phyloP scores from a whole-genome alignment of 257 asterid species.

The Solanum megistacrolobum region DNA sequence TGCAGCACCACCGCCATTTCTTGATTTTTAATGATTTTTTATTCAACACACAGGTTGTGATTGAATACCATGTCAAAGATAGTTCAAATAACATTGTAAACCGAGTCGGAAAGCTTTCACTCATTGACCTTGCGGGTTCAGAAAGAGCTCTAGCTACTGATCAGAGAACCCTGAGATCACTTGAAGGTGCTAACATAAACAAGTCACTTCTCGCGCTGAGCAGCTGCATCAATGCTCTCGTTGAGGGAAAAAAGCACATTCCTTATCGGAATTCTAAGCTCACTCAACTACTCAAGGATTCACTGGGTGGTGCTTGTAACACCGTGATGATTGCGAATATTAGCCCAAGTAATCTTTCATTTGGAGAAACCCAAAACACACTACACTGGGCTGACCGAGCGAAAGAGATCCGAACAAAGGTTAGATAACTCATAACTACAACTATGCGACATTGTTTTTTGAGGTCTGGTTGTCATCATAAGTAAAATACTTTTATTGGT shows the following conservation, averaged over 20 bases:
- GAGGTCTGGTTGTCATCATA: neutral
- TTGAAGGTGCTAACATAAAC: slow-evolving; percentile 62
- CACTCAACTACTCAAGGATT: slow-evolving; percentile 61
- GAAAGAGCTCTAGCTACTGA: slow-evolving; percentile 72
- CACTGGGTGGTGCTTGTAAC: slow-evolving; percentile 54
- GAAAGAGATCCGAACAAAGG: slow-evolving; percentile 57
- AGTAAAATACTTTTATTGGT: neutral
- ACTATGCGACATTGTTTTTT: neutral
- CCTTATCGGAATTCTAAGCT: slow-evolving; percentile 65
- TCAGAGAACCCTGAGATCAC: slow-evolving; percentile 57
- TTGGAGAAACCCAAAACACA: slow-evolving; percentile 58
- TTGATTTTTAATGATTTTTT: neutral
- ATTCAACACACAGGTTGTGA: slow-evolving; percentile 22
- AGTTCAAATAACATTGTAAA: slow-evolving; percentile 25
- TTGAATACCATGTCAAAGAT: slow-evolving; percentile 38
- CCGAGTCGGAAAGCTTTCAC: slow-evolving; percentile 55
- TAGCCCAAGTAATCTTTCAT: slow-evolving; percentile 46
- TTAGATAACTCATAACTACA: neutral
- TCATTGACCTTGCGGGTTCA: slow-evolving; percentile 69
- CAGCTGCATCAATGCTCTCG: slow-evolving; percentile 64
- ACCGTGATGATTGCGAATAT: slow-evolving; percentile 65
- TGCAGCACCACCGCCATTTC: neutral
- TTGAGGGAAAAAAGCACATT: slow-evolving; percentile 62
- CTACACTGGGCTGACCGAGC: slow-evolving; percentile 77
- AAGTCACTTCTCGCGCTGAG: slow-evolving; percentile 57